Evolutionary conservation across 345 rosid species (phyloP), one percentile per base, ranked within the genome.

Genomic region (Erysimum cheiranthoides): DNA sequence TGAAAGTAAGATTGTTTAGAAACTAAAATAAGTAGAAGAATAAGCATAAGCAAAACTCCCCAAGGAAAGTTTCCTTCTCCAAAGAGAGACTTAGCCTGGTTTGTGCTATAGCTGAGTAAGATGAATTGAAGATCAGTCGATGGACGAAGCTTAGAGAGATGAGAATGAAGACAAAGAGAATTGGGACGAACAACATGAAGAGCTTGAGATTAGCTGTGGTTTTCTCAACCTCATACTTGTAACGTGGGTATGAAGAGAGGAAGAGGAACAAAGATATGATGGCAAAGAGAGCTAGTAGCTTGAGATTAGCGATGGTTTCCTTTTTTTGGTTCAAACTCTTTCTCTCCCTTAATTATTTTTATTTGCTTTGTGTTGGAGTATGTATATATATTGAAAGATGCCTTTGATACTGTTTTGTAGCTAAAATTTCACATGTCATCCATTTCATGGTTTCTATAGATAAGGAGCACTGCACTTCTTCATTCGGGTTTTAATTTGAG

Each of bases 1-100:
- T 83, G 91, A 32, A 88, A 75, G 35, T 84, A 82, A 0, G 96
- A 85, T 75, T 85, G 96, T 70, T 81, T 85, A 75, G 86, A 87
- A 35, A 89, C 81, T 84, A 93, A 71, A 59, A 90, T 34, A 71
- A 88, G 86, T 59, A 89, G 74, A 82, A 86, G 59, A 71, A 50
- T n/a, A 18, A 89, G 82, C 82, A 89, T 66, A 66, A 80, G 30
- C 56, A 64, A 61, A 31, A 84, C 69, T 6, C 90, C 86, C 97
- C 97, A 91, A 0, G 90, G 93, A 76, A 90, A 70, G 49, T 78
- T 75, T 38, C 85, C 49, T 34, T 61, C 70, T 6, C 72, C 76
- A 45, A 30, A 60, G 49, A 59, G 59, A 8, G 49, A 78, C 14
- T 57, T 30, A 5, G 76, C 81, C 7, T 76, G 65, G 65, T 64